These are phyloP conservation scores for Arthrobotrys pseudoclavata DNA, from an alignment of 2,329 filamentous ascomycete genomes.

Conservation along the genomic window DNA sequence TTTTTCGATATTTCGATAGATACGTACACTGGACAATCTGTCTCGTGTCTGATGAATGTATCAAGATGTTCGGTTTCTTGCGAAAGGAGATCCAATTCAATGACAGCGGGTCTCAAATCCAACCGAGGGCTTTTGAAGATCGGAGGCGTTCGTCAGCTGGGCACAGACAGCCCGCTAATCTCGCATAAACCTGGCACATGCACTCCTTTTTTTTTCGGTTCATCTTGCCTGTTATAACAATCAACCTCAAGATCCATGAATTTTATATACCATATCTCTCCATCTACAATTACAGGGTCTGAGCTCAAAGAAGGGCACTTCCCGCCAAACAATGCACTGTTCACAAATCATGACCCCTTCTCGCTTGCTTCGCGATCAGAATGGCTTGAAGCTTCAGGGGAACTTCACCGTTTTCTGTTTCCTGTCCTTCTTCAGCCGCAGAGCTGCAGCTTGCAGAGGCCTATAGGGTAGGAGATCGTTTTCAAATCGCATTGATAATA, in stretches of 20 bases:
- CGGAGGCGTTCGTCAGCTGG: slow-evolving; percentile 16
- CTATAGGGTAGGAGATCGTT: too few species aligned
- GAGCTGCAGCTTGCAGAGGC: too few species aligned
- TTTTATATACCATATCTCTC: slow-evolving; percentile 1
- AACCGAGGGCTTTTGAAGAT: slow-evolving; percentile 2
- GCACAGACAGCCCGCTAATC: slow-evolving; percentile 24
- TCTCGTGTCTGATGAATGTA: not conserved
- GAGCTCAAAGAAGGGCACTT: slow-evolving; percentile 2
- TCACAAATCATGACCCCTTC: not conserved
- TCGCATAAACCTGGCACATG: slow-evolving; percentile 17
- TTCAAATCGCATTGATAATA: too few species aligned
- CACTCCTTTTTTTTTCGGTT: not conserved
- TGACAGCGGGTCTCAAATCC: slow-evolving; percentile 6
- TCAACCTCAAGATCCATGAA: not conserved
- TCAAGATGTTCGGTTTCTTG: not conserved
- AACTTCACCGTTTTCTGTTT: not conserved
- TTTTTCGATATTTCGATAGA: not conserved
- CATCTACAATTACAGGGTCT: not conserved
- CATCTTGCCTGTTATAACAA: not conserved
- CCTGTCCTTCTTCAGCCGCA: too few species aligned
- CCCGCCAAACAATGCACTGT: slow-evolving; percentile 1
- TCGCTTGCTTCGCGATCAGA: not conserved
- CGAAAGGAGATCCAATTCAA: not conserved
- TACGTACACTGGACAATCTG: not conserved
- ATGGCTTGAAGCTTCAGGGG: not conserved